Conservation (phyloP, 2,329 filamentous ascomycete genomes). For the Aplosporella prunicola region DNA sequence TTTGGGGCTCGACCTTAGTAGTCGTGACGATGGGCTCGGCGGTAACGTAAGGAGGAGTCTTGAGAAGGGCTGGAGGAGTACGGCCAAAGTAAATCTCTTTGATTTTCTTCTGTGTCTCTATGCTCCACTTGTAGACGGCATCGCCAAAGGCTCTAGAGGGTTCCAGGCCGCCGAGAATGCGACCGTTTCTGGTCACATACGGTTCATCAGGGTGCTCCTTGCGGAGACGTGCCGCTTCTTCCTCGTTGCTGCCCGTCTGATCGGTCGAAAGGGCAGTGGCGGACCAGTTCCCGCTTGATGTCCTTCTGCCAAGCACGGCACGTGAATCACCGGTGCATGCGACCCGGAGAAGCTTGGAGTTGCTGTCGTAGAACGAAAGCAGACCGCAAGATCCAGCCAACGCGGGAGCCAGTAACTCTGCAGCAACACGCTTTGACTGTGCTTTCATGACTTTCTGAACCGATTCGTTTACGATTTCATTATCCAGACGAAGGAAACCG, state of each 20-base stretch:
- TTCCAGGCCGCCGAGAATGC: slow-evolving; percentile 84
- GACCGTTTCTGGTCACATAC: slow-evolving; percentile 76
- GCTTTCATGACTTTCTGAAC: slow-evolving; percentile 85
- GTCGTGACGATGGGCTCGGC: slow-evolving; percentile 92
- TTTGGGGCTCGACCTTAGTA: slow-evolving; percentile 78
- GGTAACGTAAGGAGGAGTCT: slow-evolving; percentile 93
- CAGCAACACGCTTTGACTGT: slow-evolving; percentile 81
- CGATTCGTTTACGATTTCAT: slow-evolving; percentile 90
- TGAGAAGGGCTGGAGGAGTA: slow-evolving; percentile 64
- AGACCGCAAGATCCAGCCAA: slow-evolving; percentile 95
- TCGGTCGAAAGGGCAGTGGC: slow-evolving; percentile 84
- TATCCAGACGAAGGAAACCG: slow-evolving; percentile 77
- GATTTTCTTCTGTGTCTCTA: slow-evolving; percentile 72
- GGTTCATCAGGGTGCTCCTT: slow-evolving; percentile 83
- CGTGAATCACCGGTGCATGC: slow-evolving; percentile 96
- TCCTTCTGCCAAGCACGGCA: slow-evolving; percentile 77
- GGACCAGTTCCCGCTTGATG: slow-evolving; percentile 75
- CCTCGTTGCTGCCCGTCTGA: slow-evolving; percentile 82
- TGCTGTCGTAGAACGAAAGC: slow-evolving; percentile 89
- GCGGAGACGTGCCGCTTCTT: slow-evolving; percentile 73
- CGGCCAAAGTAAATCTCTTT: slow-evolving; percentile 82
- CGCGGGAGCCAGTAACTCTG: slow-evolving; percentile 83
- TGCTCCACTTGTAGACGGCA: slow-evolving; percentile 92
- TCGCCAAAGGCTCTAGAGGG: slow-evolving; percentile 93
- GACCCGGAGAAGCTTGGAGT: slow-evolving; percentile 77